phyloP scores from a whole-genome alignment of 208 protist species.

The Leishmania mexicana region DNA sequence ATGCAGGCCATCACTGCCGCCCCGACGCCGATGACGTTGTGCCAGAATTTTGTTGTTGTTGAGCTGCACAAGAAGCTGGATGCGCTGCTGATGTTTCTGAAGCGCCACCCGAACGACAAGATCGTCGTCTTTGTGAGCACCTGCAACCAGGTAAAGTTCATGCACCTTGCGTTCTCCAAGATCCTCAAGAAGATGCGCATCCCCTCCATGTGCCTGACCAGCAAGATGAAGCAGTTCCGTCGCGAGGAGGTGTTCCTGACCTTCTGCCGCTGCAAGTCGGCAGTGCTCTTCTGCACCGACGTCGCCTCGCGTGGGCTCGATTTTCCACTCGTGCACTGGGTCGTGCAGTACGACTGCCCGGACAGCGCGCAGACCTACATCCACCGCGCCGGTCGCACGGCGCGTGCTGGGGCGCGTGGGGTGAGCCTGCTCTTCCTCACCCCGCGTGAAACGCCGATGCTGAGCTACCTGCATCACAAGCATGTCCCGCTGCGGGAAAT shows the following conservation, averaged over 20 bases:
- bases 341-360: conserved; percentile 98
- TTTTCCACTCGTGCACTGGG: conserved; percentile 98
- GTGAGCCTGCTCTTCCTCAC: conserved; percentile 97
- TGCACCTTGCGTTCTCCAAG: conserved; percentile 91
- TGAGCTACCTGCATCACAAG: conserved; percentile 89
- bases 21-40: conserved; percentile 91
- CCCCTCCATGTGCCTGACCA: conserved; percentile 92
- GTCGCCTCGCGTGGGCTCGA: conserved; percentile 98
- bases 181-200: conserved; percentile 93
- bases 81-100: conserved; percentile 98
- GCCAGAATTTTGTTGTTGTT: conserved; percentile 94
- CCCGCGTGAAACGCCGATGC: conserved; percentile 95
- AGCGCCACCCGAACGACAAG: conserved; percentile 95
- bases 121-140: conserved; percentile 98
- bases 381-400: conserved; percentile 98
- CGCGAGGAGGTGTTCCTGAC: conserved; percentile 92
- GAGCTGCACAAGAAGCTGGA: conserved; percentile 96
- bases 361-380: conserved; percentile 98
- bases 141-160: conserved; percentile 97
- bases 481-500: conserved; percentile 82
- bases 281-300: conserved; percentile 98
- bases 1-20: conserved; percentile 86
- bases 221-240: conserved; percentile 94
- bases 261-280: conserved; percentile 87
- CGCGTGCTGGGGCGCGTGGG: conserved; percentile 92